A percentile compares a stretch with the other conserved stretches of the same genome.
These are phyloP conservation scores for Amoebophrya sp. DNA, from an alignment of 169 alveolate genomes.

Conservation along the genomic window DNA sequence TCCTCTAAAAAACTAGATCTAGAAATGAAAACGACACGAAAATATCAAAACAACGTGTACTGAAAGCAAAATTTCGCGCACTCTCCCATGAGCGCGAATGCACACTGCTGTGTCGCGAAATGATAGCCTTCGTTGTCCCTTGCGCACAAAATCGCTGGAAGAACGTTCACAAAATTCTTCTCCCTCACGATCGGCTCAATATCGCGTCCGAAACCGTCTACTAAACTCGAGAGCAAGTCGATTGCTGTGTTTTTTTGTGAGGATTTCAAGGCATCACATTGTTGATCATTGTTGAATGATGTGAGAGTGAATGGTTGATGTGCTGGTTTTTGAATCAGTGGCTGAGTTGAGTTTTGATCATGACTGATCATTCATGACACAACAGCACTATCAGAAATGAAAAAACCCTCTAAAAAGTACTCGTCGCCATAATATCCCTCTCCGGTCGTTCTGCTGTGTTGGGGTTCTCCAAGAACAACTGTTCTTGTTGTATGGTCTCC, in stretches of 20 bases:
- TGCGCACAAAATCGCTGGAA: neutral
- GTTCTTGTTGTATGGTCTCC: neutral
- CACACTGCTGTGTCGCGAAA: conserved; percentile 49
- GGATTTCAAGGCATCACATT: no score
- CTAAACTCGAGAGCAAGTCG: neutral
- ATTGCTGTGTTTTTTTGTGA: no score
- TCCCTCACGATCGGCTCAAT: neutral
- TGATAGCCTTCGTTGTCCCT: neutral
- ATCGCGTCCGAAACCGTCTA: conserved; percentile 8
- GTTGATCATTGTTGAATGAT: no score
- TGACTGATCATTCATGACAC: no score
- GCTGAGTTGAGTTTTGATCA: no score
- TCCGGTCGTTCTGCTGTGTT: conserved; percentile 4
- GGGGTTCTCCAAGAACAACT: neutral
- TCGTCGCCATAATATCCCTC: neutral
- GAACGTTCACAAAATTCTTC: conserved; percentile 34
- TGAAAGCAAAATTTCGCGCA: conserved; percentile 48
- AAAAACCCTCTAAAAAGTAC: no score
- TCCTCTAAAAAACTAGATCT: no score
- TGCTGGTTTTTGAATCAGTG: no score
- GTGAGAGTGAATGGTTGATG: no score
- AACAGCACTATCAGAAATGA: no score
- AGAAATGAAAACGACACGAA: no score
- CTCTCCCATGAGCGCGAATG: conserved; percentile 59
- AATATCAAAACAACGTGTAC: neutral